Conservation (phyloP, 2,329 filamentous ascomycete species). For the Fusarium kyushuense region DNA sequence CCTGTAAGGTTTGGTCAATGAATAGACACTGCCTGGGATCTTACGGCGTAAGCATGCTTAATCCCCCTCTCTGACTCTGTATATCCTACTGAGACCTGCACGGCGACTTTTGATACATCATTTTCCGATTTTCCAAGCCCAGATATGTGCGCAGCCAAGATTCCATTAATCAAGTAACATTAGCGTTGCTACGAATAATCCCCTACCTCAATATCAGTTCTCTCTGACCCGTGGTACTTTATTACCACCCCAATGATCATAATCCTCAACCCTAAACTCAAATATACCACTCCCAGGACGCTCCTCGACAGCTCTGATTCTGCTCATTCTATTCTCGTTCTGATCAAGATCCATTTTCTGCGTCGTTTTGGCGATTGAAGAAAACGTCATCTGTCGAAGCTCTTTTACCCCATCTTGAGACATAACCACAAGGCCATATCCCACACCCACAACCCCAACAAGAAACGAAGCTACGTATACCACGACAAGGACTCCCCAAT, state of each 20-base stretch:
- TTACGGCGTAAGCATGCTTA: too few relatives aligned
- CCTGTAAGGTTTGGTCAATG: too few relatives aligned
- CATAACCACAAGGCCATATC: constrained; percentile 34
- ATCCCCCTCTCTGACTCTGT: too few relatives aligned
- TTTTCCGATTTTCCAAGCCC: too few relatives aligned
- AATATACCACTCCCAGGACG: constrained; percentile 8
- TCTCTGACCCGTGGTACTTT: background rate
- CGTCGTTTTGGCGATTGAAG: constrained; percentile 28
- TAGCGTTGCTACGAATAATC: too few relatives aligned
- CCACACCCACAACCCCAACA: constrained; percentile 21
- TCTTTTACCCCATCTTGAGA: constrained; percentile 25
- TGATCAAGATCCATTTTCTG: constrained; percentile 1
- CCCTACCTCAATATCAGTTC: background rate
- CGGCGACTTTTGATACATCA: too few relatives aligned
- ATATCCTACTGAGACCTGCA: too few relatives aligned
- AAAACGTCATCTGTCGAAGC: constrained; percentile 38
- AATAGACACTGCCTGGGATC: too few relatives aligned
- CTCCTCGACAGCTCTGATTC: constrained; percentile 1
- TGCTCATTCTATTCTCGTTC: background rate
- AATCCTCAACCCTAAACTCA: constrained; percentile 10
- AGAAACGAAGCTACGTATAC: constrained; percentile 28
- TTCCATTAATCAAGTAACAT: too few relatives aligned
- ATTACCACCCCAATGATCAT: background rate
- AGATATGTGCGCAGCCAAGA: too few relatives aligned
- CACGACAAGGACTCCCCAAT: constrained; percentile 18